Base-by-base conservation (phyloP, 768 basidiomycete species). In the Russula earlei region DNA sequence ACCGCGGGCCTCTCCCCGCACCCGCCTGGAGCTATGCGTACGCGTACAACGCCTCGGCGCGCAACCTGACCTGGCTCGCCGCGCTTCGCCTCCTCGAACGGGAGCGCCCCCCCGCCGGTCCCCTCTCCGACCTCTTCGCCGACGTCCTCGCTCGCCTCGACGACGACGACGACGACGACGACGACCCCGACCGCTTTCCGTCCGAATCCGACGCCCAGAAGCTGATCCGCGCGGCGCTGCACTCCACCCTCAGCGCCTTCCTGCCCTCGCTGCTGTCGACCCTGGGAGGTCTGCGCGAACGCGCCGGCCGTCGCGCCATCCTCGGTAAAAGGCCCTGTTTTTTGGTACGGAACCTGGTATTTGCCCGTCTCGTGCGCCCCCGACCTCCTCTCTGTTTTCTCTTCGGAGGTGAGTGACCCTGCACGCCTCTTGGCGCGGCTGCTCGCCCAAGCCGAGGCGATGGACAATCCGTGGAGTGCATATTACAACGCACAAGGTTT, bases 401-500 rank as follows among this genome's bases (percentile, higher is more conserved):
- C 27, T 15, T 49, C 45, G 3, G 41, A 31, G 27, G n/a, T n/a
- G n/a, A 22, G 9, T 7, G 36, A 58, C 22, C 33, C 51, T 48
- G 20, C n/a, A 19, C 38, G 20, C 37, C 40, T 58, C 36, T 52
- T 52, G 40, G 9, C 25, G 4, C 59, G 31, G 8, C 34, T 58
- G 3, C 56, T 58, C n/a, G 15, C 31, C 9, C 50, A 58, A n/a
- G 50, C 56, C 10, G 56, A 46, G 40, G 41, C 29, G 20, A 41
- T 11, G 29, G 31, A 36, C 25, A 49, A 58, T 19, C 59, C 59
- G 2, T 58, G 59, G 59, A 60, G 24, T 19, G 55, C 49, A 12
- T 60, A 60, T 57, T 52, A 60, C 49, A 60, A 60, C 24, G 59
- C 59, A 36, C 59, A 60, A 52, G 59, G 59, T 60, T 34, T 34